A percentile compares a stretch with the other conserved stretches of the same genome.
Evolutionary conservation across 805 yeast genomes (phyloP).

Genomic region (Saccharomycopsis olivae): DNA sequence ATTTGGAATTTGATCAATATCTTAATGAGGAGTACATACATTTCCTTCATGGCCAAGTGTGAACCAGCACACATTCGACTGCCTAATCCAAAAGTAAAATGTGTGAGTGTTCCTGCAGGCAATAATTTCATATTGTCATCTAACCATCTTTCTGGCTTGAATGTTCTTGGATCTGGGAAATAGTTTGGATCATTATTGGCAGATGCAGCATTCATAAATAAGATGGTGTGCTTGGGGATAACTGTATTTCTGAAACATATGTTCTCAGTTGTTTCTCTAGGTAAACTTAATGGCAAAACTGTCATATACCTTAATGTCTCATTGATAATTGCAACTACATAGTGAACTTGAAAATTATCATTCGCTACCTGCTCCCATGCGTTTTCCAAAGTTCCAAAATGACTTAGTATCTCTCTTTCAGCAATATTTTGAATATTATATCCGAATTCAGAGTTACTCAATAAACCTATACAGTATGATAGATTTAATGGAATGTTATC

Average conservation of each 20-base stretch:
- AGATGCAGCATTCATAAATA: conserved; percentile 59
- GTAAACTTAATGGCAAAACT: conserved; percentile 58
- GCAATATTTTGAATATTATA: conserved; percentile 35
- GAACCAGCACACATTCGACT: conserved; percentile 65
- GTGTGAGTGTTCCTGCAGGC: conserved; percentile 11
- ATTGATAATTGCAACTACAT: conserved; percentile 44
- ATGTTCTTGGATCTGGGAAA: conserved; percentile 35
- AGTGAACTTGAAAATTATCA: conserved; percentile 31
- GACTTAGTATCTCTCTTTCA: conserved; percentile 27
- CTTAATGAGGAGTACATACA: conserved; percentile 48
- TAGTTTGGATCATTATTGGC: conserved; percentile 51
- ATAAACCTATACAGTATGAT: conserved; percentile 49
- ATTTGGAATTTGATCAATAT: conserved; percentile 42
- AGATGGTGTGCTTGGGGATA: conserved; percentile 46
- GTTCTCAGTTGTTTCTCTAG: conserved; percentile 46
- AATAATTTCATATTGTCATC: conserved; percentile 21
- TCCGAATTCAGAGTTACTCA: conserved; percentile 34
- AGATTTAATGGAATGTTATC: conserved; percentile 62
- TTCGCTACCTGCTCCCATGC: conserved; percentile 29
- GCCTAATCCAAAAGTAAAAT: conserved; percentile 61
- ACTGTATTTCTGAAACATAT: conserved; percentile 30
- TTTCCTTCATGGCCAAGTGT: conserved; percentile 51
- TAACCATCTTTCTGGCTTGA: conserved; percentile 46
- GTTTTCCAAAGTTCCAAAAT: conserved; percentile 24
- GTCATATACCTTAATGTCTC: conserved; percentile 56